Evolutionary conservation across 176 grass and related monocot species (phyloP).

Genomic region (Cocos nucifera): DNA sequence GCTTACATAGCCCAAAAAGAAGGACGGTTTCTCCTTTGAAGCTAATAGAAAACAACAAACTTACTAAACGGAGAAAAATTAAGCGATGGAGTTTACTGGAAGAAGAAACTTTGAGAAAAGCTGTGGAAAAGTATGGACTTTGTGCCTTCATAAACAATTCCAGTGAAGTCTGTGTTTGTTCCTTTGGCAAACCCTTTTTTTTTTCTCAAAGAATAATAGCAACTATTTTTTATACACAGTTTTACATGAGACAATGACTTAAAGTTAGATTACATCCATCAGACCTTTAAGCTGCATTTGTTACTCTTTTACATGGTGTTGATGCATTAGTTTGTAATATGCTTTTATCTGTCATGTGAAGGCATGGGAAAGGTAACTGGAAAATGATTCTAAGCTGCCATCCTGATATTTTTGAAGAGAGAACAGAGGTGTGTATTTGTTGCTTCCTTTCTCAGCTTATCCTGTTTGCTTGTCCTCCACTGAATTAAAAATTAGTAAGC

Average conservation of each 20-base stretch:
- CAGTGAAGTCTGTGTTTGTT: not conserved
- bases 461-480: not conserved
- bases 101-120: conserved; percentile 30
- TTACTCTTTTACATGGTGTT: too few relatives aligned
- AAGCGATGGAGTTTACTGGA: conserved; percentile 26
- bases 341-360: conserved; percentile 4
- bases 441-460: not conserved
- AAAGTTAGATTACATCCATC: too few relatives aligned
- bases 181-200: not conserved
- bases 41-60: not conserved
- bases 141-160: not conserved
- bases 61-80: conserved; percentile 11
- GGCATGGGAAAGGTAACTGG: conserved; percentile 34
- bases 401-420: conserved; percentile 17
- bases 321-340: not conserved
- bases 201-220: not conserved
- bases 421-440: conserved; percentile 28
- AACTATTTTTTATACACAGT: too few relatives aligned
- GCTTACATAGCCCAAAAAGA: conserved; percentile 10
- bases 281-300: too few relatives aligned
- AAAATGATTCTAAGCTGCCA: conserved; percentile 17
- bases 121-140: conserved; percentile 22
- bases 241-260: too few relatives aligned
- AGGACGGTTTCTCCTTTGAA: conserved; percentile 21
- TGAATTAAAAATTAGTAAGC: not conserved